Percentiles rank a stretch among this genome's conserved stretches.
Evolutionary conservation across 768 basidiomycete genomes (phyloP).

Genomic region (Chiua virens): DNA sequence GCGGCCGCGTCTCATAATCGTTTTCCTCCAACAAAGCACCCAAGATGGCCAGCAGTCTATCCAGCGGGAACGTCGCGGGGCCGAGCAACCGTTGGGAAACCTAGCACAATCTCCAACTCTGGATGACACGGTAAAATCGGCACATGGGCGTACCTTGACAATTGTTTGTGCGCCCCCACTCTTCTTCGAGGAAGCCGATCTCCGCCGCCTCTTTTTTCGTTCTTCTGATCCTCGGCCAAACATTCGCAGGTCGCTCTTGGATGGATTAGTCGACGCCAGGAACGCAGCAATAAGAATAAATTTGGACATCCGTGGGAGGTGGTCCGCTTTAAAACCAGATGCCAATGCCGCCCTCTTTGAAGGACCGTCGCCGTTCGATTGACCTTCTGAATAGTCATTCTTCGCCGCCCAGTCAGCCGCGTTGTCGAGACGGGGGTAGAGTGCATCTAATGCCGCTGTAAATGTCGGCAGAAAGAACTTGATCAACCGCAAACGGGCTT

Average conservation of each 20-base stretch:
- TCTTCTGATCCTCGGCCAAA: conserved; percentile 76
- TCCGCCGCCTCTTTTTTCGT: conserved; percentile 53
- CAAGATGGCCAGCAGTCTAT: conserved; percentile 77
- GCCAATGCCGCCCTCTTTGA: conserved; percentile 5
- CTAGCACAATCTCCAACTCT: conserved; percentile 32
- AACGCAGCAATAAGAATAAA: conserved; percentile 77
- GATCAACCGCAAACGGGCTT: conserved; percentile 64
- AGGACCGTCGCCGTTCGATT: conserved; percentile 2
- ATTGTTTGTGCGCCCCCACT: conserved; percentile 38
- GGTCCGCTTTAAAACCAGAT: conserved; percentile 24
- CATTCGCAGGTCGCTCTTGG: conserved; percentile 77
- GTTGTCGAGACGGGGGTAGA: conserved; percentile 68
- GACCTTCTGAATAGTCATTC: conserved; percentile 43
- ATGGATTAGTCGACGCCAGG: conserved; percentile 82
- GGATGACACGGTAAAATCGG: neutral
- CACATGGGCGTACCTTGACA: conserved; percentile 41
- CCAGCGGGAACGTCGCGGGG: conserved; percentile 74
- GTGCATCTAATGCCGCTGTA: conserved; percentile 57
- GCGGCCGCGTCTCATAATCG: conserved; percentile 44
- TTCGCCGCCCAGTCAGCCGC: conserved; percentile 60
- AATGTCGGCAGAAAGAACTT: conserved; percentile 64
- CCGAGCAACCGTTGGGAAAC: conserved; percentile 78
- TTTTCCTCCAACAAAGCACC: conserved; percentile 78
- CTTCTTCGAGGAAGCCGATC: conserved; percentile 38
- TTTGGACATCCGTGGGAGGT: conserved; percentile 66